Percentiles rank a stretch among this genome's conserved stretches.
Evolutionary conservation across 768 basidiomycete species (phyloP).

Genomic region (Hygrocybe punicea): DNA sequence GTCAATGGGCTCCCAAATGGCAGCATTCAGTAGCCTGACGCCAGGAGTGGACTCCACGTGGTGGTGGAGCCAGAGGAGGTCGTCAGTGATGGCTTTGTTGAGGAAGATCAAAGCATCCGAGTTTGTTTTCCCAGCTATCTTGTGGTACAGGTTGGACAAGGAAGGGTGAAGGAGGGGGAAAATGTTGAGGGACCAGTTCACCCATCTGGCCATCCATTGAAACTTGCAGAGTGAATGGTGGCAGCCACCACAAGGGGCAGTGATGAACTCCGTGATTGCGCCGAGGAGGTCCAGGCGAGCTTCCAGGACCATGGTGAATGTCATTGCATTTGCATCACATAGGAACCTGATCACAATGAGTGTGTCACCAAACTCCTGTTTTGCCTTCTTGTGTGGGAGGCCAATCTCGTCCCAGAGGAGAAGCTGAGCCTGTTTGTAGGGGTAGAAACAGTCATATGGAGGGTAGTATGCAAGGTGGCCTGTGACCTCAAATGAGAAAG

Average conservation of each 20-base stretch:
- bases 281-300: conserved; percentile 11
- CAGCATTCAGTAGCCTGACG: conserved; percentile 18
- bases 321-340: too few species aligned
- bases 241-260: background rate
- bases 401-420: conserved; percentile 39
- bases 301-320: conserved; percentile 17
- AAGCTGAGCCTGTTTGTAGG: too few species aligned
- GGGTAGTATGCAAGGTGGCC: too few species aligned
- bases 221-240: conserved; percentile 22
- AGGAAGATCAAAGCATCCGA: conserved; percentile 18
- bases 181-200: too few species aligned
- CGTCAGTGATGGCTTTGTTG: conserved; percentile 16
- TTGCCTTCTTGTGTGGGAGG: conserved; percentile 37
- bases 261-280: background rate
- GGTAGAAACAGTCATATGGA: too few species aligned
- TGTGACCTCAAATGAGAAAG: too few species aligned
- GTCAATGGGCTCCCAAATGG: conserved; percentile 11
- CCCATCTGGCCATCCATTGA: conserved; percentile 37
- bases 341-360: conserved; percentile 41
- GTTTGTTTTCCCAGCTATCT: conserved; percentile 25
- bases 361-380: conserved; percentile 34
- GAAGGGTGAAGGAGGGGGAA: conserved; percentile 29
- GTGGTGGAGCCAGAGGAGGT: too few species aligned
- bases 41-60: conserved; percentile 18
- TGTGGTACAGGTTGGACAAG: conserved; percentile 29